phyloP scores from a whole-genome alignment of 192 early-diverging fungal genomes.

The Helicostylum pulchrum region DNA sequence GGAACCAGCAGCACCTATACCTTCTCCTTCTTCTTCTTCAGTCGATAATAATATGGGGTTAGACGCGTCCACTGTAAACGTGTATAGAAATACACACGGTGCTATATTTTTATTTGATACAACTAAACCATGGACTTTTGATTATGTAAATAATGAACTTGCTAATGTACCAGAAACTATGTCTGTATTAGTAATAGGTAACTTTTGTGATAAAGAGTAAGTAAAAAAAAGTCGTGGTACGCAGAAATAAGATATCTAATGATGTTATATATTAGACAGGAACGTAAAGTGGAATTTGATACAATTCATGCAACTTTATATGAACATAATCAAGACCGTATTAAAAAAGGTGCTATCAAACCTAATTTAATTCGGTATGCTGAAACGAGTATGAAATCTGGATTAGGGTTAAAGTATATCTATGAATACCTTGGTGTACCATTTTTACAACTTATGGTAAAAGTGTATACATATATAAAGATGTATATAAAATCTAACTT shows the following conservation, averaged over 20 bases:
- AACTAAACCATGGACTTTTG: slow-evolving; percentile 61
- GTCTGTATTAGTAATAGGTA: slow-evolving; percentile 45
- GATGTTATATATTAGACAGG: slow-evolving; percentile 13
- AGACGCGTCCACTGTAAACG: slow-evolving; percentile 58
- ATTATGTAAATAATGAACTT: slow-evolving; percentile 48
- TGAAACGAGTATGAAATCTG: slow-evolving; percentile 50
- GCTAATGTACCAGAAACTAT: slow-evolving; percentile 41
- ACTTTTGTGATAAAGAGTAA: slow-evolving; percentile 36
- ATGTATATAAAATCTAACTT: not conserved
- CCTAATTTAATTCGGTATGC: slow-evolving; percentile 54
- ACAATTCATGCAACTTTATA: slow-evolving; percentile 35
- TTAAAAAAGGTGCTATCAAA: slow-evolving; percentile 35
- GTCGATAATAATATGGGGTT: slow-evolving; percentile 28
- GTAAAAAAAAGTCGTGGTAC: too few species aligned
- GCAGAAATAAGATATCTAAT: not conserved
- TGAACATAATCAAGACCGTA: slow-evolving; percentile 34
- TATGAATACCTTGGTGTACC: slow-evolving; percentile 55
- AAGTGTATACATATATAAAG: not conserved
- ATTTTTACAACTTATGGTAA: slow-evolving; percentile 55
- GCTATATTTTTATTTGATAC: slow-evolving; percentile 57
- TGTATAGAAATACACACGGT: slow-evolving; percentile 56
- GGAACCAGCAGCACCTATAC: not conserved
- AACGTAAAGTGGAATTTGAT: slow-evolving; percentile 26
- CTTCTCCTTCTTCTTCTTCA: not conserved
- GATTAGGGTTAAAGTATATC: slow-evolving; percentile 51